Base-by-base conservation (phyloP, 2,329 filamentous ascomycete genomes). In the Fusarium sp. region DNA sequence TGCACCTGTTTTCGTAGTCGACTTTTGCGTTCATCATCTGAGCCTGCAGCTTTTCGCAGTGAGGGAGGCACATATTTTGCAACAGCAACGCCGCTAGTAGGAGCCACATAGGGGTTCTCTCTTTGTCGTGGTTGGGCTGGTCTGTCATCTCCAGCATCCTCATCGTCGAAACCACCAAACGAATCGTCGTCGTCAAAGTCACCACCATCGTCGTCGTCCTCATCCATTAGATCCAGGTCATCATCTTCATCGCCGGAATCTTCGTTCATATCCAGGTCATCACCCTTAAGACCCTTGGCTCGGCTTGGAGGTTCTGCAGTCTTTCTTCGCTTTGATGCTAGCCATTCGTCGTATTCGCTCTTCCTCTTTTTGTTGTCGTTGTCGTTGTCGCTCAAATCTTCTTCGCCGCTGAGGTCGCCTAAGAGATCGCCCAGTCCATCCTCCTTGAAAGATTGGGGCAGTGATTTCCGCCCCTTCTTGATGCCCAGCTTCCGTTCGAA, bases 61-160 rank as follows among this genome's bases (percentile, higher is more conserved):
- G 94, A 97, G 5, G 95, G 96, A 2, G 96, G 95, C 5, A 98
- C 86, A 74, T 99, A 99, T 86, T 97, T 97, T 8, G 85, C 83
- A 20, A 83, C 77, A 43, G 82, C 78, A 18, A 78, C 75, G 22
- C 82, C 82, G 3, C 80, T 80, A 3, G 82, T 78, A 7, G 95
- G 95, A 5, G 95, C 92, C 53, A 95, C 84, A 73, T 97, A 98
- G 7, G 95, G 95, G 72, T 98, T 98, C 79, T 98, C 95, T 65
- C 89, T 87, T 61, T 85, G 80, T 65, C 83, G 85, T 67, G 83
- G 84, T 45, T 78, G 78, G n/a, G 78, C 69, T 30, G 79, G 77
- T 54, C 81, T 77, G 32, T 70, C 47, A 64, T 74, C 70, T 32
- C 77, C 62, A 24, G 76, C 72, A 8, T 79, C 78, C 12, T 79